phyloP scores from a whole-genome alignment of 179 eudicot genomes.

The Spinacia oleracea region DNA sequence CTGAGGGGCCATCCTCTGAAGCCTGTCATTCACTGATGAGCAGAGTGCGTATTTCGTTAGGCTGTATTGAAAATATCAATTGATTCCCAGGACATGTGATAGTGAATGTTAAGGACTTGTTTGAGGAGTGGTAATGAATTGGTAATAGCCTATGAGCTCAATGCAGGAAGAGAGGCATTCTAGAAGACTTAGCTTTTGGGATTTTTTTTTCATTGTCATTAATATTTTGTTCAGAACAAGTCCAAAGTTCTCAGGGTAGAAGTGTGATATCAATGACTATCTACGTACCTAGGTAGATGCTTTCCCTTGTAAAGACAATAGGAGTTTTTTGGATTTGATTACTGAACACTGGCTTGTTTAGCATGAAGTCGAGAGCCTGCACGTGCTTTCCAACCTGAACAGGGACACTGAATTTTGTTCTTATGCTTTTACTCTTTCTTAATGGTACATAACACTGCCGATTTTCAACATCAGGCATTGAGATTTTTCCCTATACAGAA shows the following conservation, averaged over 20 bases:
- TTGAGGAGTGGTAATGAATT: conserved; percentile 1
- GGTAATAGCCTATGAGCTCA: conserved; percentile 16
- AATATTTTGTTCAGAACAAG: neutral
- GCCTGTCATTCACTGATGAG: conserved; percentile 72
- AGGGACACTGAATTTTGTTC: neutral
- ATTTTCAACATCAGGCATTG: neutral
- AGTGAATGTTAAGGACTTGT: conserved; percentile 1
- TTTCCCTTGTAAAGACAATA: neutral
- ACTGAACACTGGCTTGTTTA: neutral
- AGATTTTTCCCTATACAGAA: neutral
- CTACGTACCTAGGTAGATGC: neutral
- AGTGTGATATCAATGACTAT: neutral
- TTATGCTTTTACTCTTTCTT: neutral
- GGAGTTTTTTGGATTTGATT: neutral
- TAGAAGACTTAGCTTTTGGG: conserved; percentile 4
- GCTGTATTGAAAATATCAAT: conserved; percentile 5
- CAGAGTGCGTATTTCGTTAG: neutral
- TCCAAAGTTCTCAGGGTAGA: neutral
- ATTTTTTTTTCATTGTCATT: neutral
- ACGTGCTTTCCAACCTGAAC: neutral
- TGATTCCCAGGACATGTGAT: conserved; percentile 11
- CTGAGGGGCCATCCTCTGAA: conserved; percentile 85
- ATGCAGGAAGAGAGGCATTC: neutral
- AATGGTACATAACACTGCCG: neutral
- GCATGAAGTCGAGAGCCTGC: conserved; percentile 1